Evolutionary conservation across 225 moss, liverwort and hornwort genomes (phyloP).

Genomic region (Polytrichum formosum): DNA sequence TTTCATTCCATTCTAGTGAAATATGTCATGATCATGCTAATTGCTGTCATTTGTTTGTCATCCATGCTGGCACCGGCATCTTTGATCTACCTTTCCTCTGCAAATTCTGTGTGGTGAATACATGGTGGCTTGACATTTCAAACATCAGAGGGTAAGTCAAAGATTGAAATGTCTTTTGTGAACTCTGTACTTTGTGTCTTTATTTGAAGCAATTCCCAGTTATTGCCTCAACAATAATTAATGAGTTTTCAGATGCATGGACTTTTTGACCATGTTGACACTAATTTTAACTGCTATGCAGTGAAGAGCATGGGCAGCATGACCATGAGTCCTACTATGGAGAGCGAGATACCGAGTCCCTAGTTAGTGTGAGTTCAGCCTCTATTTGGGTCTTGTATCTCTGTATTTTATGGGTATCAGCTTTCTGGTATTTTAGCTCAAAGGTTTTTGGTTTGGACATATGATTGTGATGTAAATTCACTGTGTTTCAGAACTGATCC

Average conservation of each 20-base stretch:
- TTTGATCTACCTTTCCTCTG: background rate
- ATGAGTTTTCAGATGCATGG: background rate
- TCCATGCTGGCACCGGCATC: too few species aligned
- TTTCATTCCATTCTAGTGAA: too few species aligned
- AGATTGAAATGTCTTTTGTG: too few species aligned
- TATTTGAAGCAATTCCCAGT: too few species aligned
- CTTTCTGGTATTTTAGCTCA: background rate
- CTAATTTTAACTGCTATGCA: slow-evolving; percentile 19
- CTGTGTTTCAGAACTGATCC: too few species aligned
- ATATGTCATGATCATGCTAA: too few species aligned
- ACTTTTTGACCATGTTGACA: background rate
- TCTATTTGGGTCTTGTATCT: background rate
- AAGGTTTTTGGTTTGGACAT: background rate
- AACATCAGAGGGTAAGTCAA: slow-evolving; percentile 45
- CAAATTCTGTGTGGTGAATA: slow-evolving; percentile 28
- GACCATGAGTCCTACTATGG: slow-evolving; percentile 83
- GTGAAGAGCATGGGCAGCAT: slow-evolving; percentile 70
- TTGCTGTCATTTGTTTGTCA: too few species aligned
- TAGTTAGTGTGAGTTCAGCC: slow-evolving; percentile 52
- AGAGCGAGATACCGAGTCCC: slow-evolving; percentile 65
- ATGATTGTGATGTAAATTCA: background rate
- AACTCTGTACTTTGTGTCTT: too few species aligned
- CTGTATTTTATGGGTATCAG: background rate
- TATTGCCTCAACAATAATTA: too few species aligned
- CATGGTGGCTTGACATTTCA: slow-evolving; percentile 1